These are phyloP conservation scores for Malassezia japonica DNA, from an alignment of 1,284 basidiomycete genomes.

Conservation along the genomic window DNA sequence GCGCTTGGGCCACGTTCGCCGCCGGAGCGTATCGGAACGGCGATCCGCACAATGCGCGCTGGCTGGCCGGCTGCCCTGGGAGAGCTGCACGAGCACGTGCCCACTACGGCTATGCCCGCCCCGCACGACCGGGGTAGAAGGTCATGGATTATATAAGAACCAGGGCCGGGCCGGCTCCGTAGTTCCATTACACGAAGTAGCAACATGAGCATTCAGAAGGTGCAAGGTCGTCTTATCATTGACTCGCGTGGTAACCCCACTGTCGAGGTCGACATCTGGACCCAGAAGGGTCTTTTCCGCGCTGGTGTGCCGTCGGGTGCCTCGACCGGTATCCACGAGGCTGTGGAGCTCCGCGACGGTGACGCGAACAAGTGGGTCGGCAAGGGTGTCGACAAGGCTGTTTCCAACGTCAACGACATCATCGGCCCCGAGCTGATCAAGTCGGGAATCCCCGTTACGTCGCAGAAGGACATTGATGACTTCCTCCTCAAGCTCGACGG, in stretches of 20 bases:
- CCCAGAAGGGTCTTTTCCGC: slow-evolving; percentile 67
- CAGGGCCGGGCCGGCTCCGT: neutral
- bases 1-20: neutral
- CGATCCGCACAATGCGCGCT: neutral
- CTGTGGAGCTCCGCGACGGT: slow-evolving; percentile 94
- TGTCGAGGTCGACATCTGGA: slow-evolving; percentile 46
- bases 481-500: slow-evolving; percentile 98
- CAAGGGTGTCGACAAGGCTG: slow-evolving; percentile 80
- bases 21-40: neutral
- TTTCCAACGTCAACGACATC: slow-evolving; percentile 83
- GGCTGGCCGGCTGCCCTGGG: neutral
- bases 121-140: slow-evolving; percentile 1
- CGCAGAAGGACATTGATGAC: slow-evolving; percentile 94
- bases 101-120: neutral
- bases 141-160: neutral
- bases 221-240: slow-evolving; percentile 37
- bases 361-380: slow-evolving; percentile 88
- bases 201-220: slow-evolving; percentile 40
- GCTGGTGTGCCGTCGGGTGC: slow-evolving; percentile 95
- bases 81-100: neutral
- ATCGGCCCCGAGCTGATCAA: slow-evolving; percentile 86
- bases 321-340: slow-evolving; percentile 96
- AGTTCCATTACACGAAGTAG: neutral
- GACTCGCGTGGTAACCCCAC: slow-evolving; percentile 49
- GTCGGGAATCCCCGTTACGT: slow-evolving; percentile 72